Evolutionary conservation across 805 yeast genomes (phyloP).

Genomic region (Lipomyces yamadae): DNA sequence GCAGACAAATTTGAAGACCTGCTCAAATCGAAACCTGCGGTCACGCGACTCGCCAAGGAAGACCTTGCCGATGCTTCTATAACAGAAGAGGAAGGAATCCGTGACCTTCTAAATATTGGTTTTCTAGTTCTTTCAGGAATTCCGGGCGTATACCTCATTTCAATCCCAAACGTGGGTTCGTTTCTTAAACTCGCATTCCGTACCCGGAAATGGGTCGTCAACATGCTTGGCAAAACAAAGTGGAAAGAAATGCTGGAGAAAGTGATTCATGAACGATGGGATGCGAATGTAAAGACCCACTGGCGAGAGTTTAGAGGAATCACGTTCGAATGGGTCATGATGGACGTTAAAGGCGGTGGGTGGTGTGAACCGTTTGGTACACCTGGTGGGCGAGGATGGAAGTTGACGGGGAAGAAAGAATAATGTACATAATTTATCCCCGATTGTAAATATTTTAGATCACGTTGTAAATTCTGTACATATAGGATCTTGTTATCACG

Average conservation of each 20-base stretch:
- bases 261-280: conserved; percentile 43
- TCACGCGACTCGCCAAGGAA: conserved; percentile 39
- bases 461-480: background rate
- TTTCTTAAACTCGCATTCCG: conserved; percentile 44
- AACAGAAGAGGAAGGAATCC: conserved; percentile 29
- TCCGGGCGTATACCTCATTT: conserved; percentile 43
- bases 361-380: conserved; percentile 60
- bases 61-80: conserved; percentile 39
- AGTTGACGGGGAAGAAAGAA: conserved; percentile 53
- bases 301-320: conserved; percentile 59
- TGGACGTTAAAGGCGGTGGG: conserved; percentile 61
- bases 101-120: conserved; percentile 43
- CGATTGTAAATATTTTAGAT: background rate
- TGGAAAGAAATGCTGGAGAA: conserved; percentile 49
- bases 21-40: conserved; percentile 41
- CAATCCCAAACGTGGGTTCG: conserved; percentile 48
- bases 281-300: conserved; percentile 39
- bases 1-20: conserved; percentile 36
- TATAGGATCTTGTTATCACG: background rate
- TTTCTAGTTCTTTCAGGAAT: conserved; percentile 46
- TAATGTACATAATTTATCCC: conserved; percentile 8
- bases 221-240: conserved; percentile 42
- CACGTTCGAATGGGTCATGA: conserved; percentile 58
- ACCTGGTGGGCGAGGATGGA: conserved; percentile 67
- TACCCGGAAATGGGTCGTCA: conserved; percentile 47